Evolutionary conservation across 768 basidiomycete genomes (phyloP).

Genomic region (Xerocomellus intermedius): DNA sequence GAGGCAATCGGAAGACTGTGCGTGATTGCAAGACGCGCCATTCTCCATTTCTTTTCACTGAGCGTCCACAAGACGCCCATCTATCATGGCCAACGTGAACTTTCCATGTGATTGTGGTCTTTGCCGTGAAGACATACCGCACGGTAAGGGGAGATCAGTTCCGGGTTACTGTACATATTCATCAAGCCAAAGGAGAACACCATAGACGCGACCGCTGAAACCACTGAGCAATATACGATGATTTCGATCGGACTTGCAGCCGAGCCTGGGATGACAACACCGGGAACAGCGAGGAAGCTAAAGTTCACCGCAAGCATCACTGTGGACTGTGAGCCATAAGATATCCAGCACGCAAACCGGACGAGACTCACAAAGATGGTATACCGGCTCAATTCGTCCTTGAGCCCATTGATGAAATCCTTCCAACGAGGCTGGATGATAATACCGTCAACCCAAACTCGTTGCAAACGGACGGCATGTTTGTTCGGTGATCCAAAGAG

Average conservation of each 20-base stretch:
- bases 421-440: constrained; percentile 12
- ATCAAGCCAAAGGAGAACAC: constrained; percentile 9
- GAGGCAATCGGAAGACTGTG: constrained; percentile 14
- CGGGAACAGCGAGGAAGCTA: constrained; percentile 15
- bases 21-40: constrained; percentile 10
- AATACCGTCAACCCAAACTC: constrained; percentile 9
- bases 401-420: constrained; percentile 8
- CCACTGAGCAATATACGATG: constrained; percentile 13
- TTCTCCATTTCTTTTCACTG: neutral
- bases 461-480: constrained; percentile 12
- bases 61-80: neutral
- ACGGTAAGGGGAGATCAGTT: neutral
- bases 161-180: constrained; percentile 13
- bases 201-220: constrained; percentile 10
- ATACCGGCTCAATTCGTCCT: constrained; percentile 3
- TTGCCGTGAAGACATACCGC: constrained; percentile 3
- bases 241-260: neutral
- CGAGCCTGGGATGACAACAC: neutral
- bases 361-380: constrained; percentile 8
- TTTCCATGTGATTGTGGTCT: too few species aligned
- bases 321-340: constrained; percentile 8
- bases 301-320: constrained; percentile 19
- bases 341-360: neutral
- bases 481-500: constrained; percentile 3
- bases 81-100: neutral